These are phyloP conservation scores for Cutaneotrichosporon sp. DNA, from an alignment of 1,284 basidiomycete genomes.

Conservation along the genomic window DNA sequence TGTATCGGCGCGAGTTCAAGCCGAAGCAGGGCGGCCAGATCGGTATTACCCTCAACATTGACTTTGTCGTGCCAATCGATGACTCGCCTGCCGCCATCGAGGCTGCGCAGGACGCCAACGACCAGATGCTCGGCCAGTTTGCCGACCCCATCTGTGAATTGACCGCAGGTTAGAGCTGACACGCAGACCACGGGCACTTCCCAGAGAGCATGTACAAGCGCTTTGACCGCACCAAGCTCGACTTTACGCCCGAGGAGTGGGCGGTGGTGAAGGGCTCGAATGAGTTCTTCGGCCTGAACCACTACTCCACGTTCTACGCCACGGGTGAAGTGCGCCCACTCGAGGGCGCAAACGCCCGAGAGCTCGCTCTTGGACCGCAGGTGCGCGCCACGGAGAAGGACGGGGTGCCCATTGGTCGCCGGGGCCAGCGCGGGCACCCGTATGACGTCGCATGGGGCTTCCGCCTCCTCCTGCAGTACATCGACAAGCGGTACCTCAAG, in stretches of 20 bases:
- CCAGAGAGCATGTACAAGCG: slow-evolving; percentile 12
- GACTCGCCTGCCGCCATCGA: slow-evolving; percentile 26
- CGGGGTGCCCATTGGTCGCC: slow-evolving; percentile 31
- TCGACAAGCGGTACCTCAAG: slow-evolving; percentile 10
- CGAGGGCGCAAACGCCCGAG: slow-evolving; percentile 4
- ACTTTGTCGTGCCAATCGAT: slow-evolving; percentile 33
- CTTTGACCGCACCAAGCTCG: slow-evolving; percentile 10
- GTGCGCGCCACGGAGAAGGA: slow-evolving; percentile 28
- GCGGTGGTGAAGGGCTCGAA: slow-evolving; percentile 23
- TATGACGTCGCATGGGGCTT: slow-evolving; percentile 30
- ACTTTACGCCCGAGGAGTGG: slow-evolving; percentile 25
- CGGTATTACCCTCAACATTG: slow-evolving; percentile 39
- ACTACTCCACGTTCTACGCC: slow-evolving; percentile 30
- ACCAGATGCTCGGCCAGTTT: slow-evolving; percentile 24
- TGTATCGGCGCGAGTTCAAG: slow-evolving; percentile 30
- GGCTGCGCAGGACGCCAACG: slow-evolving; percentile 20
- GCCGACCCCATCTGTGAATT: slow-evolving; percentile 36
- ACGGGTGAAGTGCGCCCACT: slow-evolving; percentile 16
- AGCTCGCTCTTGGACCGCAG: slow-evolving; percentile 10
- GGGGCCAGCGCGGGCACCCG: slow-evolving; percentile 35
- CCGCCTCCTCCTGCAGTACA: slow-evolving; percentile 21
- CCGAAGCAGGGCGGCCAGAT: slow-evolving; percentile 30
- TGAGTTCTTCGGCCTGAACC: slow-evolving; percentile 35
- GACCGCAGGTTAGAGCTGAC: not conserved
- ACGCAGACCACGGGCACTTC: slow-evolving; percentile 8